Evolutionary conservation across 2,329 filamentous ascomycete genomes (phyloP), one percentile per base, ranked within the genome.

Genomic region (Bipolaris gigantea): DNA sequence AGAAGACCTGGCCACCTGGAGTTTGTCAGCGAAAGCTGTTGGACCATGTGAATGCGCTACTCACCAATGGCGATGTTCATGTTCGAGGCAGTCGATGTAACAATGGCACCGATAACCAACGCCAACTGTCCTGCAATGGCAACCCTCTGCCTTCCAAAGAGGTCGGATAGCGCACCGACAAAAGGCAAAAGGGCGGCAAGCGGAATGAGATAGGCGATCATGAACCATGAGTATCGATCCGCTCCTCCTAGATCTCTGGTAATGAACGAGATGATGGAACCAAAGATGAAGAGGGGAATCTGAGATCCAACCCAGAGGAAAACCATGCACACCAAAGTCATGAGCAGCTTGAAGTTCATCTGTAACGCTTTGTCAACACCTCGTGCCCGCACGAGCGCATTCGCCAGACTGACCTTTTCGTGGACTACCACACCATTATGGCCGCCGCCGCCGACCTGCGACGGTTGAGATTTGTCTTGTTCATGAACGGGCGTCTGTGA

Each of bases 241-340:
- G 78, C 73, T 48, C 85, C 85, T 23, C 85, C 85, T 53, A 88
- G 80, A 23, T 85, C 81, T 40, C 72, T 69, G 67, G 87, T 87
- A 50, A 88, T 83, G 57, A 81, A 77, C 0, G 70, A 69, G 13
- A 71, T 64, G 10, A 77, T 71, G n/a, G 67, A 69, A 48, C 77
- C 77, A 53, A 75, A 78, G 43, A 79, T 66, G 45, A 76, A 79
- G 10, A 86, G 75, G 1, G 83, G 83, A 42, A 85, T 85, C 60
- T 86, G 83, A 49, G 79, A 83, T 27, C 82, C 83, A 44, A 82
- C 83, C 83, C 83, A 85, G 19, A 85, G 72, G 51, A 86, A 83
- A 5, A 81, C 81, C 81, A 85, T 84, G 54, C 82, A 82, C 13
- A 81, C 62, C 42, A 85, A 75, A 48, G 78, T 79, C 80, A 84